phyloP scores from a whole-genome alignment of 306 rosid genomes.

The Vigna angularis region DNA sequence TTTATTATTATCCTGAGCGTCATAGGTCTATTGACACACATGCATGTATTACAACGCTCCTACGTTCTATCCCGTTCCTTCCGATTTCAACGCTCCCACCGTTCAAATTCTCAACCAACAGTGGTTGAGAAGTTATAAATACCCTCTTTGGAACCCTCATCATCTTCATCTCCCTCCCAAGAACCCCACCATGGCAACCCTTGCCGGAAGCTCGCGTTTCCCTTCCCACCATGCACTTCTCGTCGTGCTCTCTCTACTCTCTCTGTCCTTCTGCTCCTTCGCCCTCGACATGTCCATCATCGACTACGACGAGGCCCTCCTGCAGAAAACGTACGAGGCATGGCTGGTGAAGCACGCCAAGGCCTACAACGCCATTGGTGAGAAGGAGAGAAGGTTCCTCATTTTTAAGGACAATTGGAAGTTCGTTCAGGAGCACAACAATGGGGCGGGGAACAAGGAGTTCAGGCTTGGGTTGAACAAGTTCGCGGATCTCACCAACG shows the following conservation, averaged over 20 bases:
- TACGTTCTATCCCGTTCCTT: no score
- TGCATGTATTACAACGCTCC: no score
- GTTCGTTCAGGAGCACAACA: slow-evolving; percentile 63
- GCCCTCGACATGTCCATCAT: slow-evolving; percentile 83
- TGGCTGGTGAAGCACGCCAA: slow-evolving; percentile 80
- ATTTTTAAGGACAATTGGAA: slow-evolving; percentile 76
- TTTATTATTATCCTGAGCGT: no score
- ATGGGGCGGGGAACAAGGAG: slow-evolving; percentile 22
- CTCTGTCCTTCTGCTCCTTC: background rate
- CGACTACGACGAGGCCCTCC: slow-evolving; percentile 57
- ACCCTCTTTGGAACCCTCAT: background rate
- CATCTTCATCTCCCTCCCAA: background rate
- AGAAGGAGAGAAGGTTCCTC: slow-evolving; percentile 69
- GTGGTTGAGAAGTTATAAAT: no score
- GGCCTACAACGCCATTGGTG: slow-evolving; percentile 69
- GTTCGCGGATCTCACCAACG: slow-evolving; percentile 86
- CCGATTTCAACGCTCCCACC: no score
- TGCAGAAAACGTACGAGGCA: slow-evolving; percentile 57
- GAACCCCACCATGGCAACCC: background rate
- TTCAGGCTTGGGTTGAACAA: slow-evolving; percentile 67
- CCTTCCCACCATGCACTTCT: background rate
- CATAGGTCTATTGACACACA: no score
- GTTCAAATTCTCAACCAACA: no score
- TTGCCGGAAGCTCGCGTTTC: background rate
- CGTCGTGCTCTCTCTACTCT: background rate